Evolutionary conservation across 2,329 filamentous ascomycete genomes (phyloP).

Genomic region (Ceratocystis alfenasii): DNA sequence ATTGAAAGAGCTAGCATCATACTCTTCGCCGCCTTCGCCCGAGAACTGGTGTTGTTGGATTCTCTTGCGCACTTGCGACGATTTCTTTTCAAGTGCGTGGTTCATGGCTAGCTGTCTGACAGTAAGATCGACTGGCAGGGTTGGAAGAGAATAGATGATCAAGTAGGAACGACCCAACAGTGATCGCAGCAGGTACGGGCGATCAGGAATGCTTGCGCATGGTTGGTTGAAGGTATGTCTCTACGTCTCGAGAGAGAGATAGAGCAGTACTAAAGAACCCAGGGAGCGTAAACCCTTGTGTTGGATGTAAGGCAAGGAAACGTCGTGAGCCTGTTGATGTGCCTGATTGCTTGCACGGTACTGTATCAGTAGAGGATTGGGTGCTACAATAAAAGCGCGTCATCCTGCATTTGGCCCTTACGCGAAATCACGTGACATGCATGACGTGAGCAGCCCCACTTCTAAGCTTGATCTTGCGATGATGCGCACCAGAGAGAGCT

Average conservation of each 20-base stretch:
- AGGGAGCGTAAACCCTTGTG: too few species aligned
- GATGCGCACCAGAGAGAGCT: not conserved
- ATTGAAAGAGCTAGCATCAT: slow-evolving; percentile 73
- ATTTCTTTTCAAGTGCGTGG: slow-evolving; percentile 50
- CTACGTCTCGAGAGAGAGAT: too few species aligned
- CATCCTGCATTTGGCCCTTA: slow-evolving; percentile 1
- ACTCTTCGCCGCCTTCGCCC: slow-evolving; percentile 80
- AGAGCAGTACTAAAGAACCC: too few species aligned
- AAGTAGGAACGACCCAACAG: not conserved
- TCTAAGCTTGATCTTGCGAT: slow-evolving; percentile 5
- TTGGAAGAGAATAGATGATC: not conserved
- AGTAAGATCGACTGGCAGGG: not conserved
- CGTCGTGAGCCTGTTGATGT: too few species aligned
- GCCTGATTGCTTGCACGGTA: not conserved
- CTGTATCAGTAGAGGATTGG: not conserved
- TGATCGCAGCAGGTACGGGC: not conserved
- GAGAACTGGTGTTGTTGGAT: slow-evolving; percentile 59
- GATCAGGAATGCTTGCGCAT: not conserved
- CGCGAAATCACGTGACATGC: slow-evolving; percentile 15
- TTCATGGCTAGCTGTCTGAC: slow-evolving; percentile 37
- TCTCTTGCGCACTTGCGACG: slow-evolving; percentile 48
- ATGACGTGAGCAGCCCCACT: slow-evolving; percentile 12
- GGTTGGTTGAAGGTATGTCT: not conserved
- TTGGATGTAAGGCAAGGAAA: too few species aligned
- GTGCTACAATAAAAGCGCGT: not conserved